A percentile compares a stretch with the other conserved stretches of the same genome.
Evolutionary conservation across 352 stramenopile genomes (phyloP).

Genomic region (Pythium monospermum): DNA sequence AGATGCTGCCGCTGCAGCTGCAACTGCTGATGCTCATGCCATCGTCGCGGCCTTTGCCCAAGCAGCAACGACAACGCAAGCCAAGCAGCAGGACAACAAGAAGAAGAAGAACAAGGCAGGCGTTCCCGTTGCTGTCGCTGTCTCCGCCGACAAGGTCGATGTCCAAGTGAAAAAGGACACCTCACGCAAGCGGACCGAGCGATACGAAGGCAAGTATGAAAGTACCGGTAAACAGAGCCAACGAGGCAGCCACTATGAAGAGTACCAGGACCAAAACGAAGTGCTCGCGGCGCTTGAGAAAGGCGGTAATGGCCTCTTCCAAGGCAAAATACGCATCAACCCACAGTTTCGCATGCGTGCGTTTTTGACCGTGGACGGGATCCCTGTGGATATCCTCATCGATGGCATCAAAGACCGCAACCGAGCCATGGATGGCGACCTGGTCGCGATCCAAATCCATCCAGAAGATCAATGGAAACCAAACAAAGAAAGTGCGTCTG

Average conservation of each 20-base stretch:
- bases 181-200: neutral
- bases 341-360: constrained; percentile 61
- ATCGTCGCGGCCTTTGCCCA: too few relatives aligned
- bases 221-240: neutral
- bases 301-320: constrained; percentile 27
- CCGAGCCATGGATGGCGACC: constrained; percentile 72
- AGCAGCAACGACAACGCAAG: neutral
- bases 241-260: constrained; percentile 14
- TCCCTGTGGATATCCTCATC: constrained; percentile 70
- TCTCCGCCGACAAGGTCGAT: too few relatives aligned
- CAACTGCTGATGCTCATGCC: too few relatives aligned
- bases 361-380: constrained; percentile 72
- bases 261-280: constrained; percentile 8
- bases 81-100: neutral
- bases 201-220: constrained; percentile 1
- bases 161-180: too few relatives aligned
- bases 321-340: constrained; percentile 79
- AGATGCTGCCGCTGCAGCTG: too few relatives aligned
- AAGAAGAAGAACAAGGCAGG: constrained; percentile 10
- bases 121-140: too few relatives aligned
- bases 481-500: constrained; percentile 19
- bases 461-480: constrained; percentile 54
- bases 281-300: constrained; percentile 20
- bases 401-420: constrained; percentile 71
- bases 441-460: constrained; percentile 61